A percentile compares a stretch with the other conserved stretches of the same genome.
phyloP scores from a whole-genome alignment of 176 grass and related monocot species.

The Eleusine coracana region DNA sequence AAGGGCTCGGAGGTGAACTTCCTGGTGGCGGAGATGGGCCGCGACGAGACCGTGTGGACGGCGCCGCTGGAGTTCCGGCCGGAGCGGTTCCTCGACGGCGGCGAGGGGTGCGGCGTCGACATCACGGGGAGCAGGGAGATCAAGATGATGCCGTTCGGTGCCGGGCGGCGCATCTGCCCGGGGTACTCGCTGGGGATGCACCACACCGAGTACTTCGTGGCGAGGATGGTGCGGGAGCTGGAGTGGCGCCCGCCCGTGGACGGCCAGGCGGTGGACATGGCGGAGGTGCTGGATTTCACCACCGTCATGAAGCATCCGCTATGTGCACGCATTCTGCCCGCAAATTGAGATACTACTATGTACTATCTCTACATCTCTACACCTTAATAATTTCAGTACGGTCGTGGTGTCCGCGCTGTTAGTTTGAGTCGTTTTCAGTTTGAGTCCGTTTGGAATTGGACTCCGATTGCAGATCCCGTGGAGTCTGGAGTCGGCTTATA shows the following conservation, averaged over 20 bases:
- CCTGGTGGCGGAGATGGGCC: conserved; percentile 45
- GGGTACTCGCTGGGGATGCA: conserved; percentile 43
- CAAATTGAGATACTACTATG: too few species aligned
- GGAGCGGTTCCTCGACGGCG: conserved; percentile 54
- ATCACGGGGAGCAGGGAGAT: conserved; percentile 59
- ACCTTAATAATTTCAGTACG: too few species aligned
- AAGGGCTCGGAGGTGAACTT: conserved; percentile 51
- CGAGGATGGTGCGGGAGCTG: conserved; percentile 48
- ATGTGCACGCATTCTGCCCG: background rate
- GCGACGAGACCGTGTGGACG: conserved; percentile 49
- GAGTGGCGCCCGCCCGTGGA: conserved; percentile 43
- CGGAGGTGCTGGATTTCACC: conserved; percentile 36
- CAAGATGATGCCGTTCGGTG: conserved; percentile 84
- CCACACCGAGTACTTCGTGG: conserved; percentile 61
- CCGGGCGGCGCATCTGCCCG: conserved; percentile 67
- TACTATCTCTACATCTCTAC: too few species aligned
- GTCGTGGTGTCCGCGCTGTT: too few species aligned
- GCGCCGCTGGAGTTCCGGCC: conserved; percentile 50
- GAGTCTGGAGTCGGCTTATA: too few species aligned
- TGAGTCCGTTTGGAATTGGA: too few species aligned
- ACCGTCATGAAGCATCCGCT: conserved; percentile 48
- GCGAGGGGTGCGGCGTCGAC: conserved; percentile 40
- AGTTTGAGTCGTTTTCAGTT: too few species aligned
- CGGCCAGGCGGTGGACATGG: conserved; percentile 38
- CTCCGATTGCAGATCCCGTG: too few species aligned